These are phyloP conservation scores for Cladosporium phlei DNA, from an alignment of 2,329 filamentous ascomycete genomes.

Conservation along the genomic window DNA sequence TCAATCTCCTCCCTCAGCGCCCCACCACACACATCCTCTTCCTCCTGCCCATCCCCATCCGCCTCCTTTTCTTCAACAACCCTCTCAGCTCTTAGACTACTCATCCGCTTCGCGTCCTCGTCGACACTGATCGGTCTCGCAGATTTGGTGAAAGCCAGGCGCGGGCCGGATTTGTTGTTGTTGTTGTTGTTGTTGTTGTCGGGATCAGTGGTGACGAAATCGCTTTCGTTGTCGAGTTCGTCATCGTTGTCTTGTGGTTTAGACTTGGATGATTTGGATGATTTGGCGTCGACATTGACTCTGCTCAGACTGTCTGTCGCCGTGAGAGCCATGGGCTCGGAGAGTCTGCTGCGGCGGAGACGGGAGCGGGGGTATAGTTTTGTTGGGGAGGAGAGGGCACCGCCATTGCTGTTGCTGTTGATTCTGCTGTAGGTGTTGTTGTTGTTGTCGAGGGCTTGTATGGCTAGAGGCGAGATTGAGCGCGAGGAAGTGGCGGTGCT, in stretches of 20 bases:
- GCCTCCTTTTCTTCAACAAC: conserved; percentile 14
- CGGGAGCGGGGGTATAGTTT: neutral
- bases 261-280: too few relatives aligned
- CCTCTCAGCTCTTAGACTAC: conserved; percentile 27
- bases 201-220: too few relatives aligned
- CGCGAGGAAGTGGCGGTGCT: neutral
- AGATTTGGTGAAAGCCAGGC: conserved; percentile 19
- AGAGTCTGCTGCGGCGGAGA: conserved; percentile 17
- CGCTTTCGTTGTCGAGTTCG: too few relatives aligned
- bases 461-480: neutral
- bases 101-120: conserved; percentile 25
- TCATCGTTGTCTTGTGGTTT: too few relatives aligned
- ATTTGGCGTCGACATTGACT: too few relatives aligned
- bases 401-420: neutral
- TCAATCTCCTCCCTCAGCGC: conserved; percentile 12
- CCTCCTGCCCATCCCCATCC: conserved; percentile 18
- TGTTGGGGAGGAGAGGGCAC: neutral
- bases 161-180: too few relatives aligned
- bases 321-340: conserved; percentile 25
- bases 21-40: conserved; percentile 17
- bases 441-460: conserved; percentile 1
- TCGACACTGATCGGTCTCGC: conserved; percentile 23
- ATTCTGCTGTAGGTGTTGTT: neutral
- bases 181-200: too few relatives aligned
- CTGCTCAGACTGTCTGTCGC: conserved; percentile 28